phyloP scores from a whole-genome alignment of 805 yeast genomes.

The Tetrapisispora fleetii region DNA sequence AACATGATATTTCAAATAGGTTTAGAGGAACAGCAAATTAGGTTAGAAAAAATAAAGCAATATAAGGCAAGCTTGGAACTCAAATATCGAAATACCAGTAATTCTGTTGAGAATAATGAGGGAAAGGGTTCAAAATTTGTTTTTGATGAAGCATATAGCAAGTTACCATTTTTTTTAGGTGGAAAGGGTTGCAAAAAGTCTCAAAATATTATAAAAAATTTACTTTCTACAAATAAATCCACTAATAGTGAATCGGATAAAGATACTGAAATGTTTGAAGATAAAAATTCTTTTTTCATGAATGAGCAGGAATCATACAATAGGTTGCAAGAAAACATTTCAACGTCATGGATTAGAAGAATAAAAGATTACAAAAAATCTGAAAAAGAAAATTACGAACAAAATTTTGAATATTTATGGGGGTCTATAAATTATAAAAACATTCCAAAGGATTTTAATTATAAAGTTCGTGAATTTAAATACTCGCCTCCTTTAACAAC shows the following conservation, averaged over 20 bases:
- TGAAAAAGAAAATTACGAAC: conserved; percentile 32
- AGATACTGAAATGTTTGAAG: background rate
- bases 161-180: background rate
- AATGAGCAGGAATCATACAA: conserved; percentile 11
- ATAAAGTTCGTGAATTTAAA: conserved; percentile 38
- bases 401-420: conserved; percentile 35
- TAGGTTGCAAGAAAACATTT: conserved; percentile 38
- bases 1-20: conserved; percentile 60
- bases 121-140: background rate
- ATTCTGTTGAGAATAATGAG: background rate
- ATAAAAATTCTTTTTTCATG: conserved; percentile 3
- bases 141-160: background rate
- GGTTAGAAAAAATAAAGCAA: conserved; percentile 41
- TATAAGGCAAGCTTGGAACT: conserved; percentile 24
- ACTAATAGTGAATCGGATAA: background rate
- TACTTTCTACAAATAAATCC: background rate
- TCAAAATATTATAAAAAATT: background rate
- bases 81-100: background rate
- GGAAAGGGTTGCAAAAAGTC: background rate
- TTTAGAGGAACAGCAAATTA: conserved; percentile 47
- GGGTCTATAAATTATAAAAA: conserved; percentile 29
- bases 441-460: conserved; percentile 35
- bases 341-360: conserved; percentile 63
- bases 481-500: conserved; percentile 45
- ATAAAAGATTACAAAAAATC: conserved; percentile 40